Conservation (phyloP, 768 basidiomycete species). For the Phaeotremella fagi region DNA sequence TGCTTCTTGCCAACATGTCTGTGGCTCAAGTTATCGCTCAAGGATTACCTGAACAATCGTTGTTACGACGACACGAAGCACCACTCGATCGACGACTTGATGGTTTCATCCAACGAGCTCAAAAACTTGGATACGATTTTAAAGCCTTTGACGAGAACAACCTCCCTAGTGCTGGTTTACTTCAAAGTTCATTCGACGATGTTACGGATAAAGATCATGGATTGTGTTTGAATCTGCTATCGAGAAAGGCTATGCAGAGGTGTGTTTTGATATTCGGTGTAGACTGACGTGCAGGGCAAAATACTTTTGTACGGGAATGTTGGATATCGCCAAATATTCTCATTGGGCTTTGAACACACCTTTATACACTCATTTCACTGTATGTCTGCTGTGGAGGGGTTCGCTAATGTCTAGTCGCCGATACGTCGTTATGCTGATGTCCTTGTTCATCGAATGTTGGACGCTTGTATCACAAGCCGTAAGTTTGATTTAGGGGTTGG, state of each 20-base stretch:
- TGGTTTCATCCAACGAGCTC: constrained; percentile 72
- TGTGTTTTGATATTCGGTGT: constrained; percentile 9
- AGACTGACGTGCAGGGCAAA: constrained; percentile 58
- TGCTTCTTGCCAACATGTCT: constrained; percentile 84
- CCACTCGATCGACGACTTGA: constrained; percentile 90
- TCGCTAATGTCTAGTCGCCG: constrained; percentile 59
- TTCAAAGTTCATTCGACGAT: constrained; percentile 78
- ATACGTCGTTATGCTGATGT: constrained; percentile 69
- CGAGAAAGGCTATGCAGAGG: constrained; percentile 81
- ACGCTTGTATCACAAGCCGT: constrained; percentile 61
- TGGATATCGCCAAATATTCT: constrained; percentile 95
- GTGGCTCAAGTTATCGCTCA: constrained; percentile 91
- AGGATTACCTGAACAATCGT: constrained; percentile 91
- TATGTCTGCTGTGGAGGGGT: constrained; percentile 58
- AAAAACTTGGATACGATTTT: constrained; percentile 74
- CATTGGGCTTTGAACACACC: constrained; percentile 88
- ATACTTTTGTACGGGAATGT: constrained; percentile 98
- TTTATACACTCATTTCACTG: constrained; percentile 64
- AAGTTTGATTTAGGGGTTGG: constrained; percentile 2
- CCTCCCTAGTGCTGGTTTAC: constrained; percentile 59
- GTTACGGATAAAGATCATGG: constrained; percentile 70
- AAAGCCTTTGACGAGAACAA: too few relatives aligned
- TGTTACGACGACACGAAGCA: constrained; percentile 87
- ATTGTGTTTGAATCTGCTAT: constrained; percentile 72
- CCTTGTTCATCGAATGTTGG: constrained; percentile 92